These are phyloP conservation scores for Epichloe glyceriae DNA, from an alignment of 2,329 filamentous ascomycete species.

Conservation along the genomic window DNA sequence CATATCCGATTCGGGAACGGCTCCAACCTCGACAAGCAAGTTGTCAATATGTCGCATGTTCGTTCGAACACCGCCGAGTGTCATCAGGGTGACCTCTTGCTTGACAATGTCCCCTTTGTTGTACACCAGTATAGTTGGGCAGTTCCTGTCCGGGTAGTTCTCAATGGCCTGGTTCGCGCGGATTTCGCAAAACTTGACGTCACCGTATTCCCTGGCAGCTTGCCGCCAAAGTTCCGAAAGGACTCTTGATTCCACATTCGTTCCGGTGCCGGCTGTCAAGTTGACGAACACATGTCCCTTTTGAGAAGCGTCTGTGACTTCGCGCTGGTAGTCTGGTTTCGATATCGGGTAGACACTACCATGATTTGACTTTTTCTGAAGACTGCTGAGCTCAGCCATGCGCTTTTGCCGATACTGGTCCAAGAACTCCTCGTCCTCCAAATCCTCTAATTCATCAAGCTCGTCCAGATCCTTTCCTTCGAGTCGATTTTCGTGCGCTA, in stretches of 20 bases:
- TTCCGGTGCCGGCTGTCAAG: constrained; percentile 63
- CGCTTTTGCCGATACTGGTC: constrained; percentile 81
- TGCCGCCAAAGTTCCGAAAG: constrained; percentile 77
- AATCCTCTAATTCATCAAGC: constrained; percentile 83
- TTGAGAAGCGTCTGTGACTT: constrained; percentile 82
- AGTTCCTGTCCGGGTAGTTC: constrained; percentile 89
- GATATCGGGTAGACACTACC: constrained; percentile 88
- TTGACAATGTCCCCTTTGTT: constrained; percentile 82
- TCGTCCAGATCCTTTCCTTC: constrained; percentile 94
- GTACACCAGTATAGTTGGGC: constrained; percentile 86
- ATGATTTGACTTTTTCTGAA: constrained; percentile 67
- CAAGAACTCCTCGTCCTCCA: constrained; percentile 87
- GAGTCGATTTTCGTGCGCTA: constrained; percentile 83
- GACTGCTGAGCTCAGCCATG: constrained; percentile 63
- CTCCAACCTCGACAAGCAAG: constrained; percentile 69
- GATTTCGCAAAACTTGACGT: constrained; percentile 97
- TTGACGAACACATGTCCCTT: constrained; percentile 62
- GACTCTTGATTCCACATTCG: constrained; percentile 74
- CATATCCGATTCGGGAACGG: constrained; percentile 65
- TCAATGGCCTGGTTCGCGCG: constrained; percentile 86
- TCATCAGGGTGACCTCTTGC: constrained; percentile 81
- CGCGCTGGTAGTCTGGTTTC: constrained; percentile 83
- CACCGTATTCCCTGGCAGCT: constrained; percentile 72
- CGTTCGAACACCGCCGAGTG: constrained; percentile 60
- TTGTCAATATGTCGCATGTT: constrained; percentile 66